Conservation (phyloP, 352 stramenopile species). For the Pilasporangium apinafurcum region DNA sequence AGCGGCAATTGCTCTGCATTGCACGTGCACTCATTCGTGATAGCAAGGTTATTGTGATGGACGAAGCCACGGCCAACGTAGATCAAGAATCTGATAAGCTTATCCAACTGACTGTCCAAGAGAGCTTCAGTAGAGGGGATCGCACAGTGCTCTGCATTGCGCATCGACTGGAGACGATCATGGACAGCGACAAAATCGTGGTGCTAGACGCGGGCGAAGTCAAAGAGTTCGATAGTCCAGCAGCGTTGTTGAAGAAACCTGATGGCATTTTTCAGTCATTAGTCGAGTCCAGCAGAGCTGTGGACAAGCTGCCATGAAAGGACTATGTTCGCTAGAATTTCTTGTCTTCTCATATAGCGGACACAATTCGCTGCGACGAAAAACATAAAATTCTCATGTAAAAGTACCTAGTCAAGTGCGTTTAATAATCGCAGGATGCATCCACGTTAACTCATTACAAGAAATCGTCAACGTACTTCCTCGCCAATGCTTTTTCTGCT, state of each 20-base stretch:
- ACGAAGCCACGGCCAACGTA: slow-evolving; percentile 88
- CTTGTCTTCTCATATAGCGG: no score
- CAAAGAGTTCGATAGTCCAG: slow-evolving; percentile 78
- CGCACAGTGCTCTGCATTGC: slow-evolving; percentile 92
- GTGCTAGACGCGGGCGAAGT: slow-evolving; percentile 82
- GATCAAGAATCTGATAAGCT: slow-evolving; percentile 76
- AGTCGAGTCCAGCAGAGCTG: slow-evolving; percentile 17
- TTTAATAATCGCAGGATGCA: no score
- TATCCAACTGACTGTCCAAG: slow-evolving; percentile 65
- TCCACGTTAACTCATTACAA: no score
- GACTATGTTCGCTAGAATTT: no score
- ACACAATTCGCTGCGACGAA: no score
- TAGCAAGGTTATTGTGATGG: slow-evolving; percentile 75
- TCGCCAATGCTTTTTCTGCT: no score
- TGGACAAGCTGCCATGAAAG: slow-evolving; percentile 1
- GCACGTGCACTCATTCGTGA: slow-evolving; percentile 83
- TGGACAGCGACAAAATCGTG: slow-evolving; percentile 85
- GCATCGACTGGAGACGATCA: slow-evolving; percentile 90
- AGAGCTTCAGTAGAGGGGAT: slow-evolving; percentile 50
- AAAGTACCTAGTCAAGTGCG: no score
- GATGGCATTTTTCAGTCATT: slow-evolving; percentile 36
- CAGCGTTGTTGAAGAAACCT: slow-evolving; percentile 37
- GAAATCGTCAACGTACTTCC: no score
- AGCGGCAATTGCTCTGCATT: slow-evolving; percentile 92
- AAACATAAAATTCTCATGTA: no score